Evolutionary conservation across 495 filamentous ascomycete species (phyloP).

Genomic region (Platismatia glauca): DNA sequence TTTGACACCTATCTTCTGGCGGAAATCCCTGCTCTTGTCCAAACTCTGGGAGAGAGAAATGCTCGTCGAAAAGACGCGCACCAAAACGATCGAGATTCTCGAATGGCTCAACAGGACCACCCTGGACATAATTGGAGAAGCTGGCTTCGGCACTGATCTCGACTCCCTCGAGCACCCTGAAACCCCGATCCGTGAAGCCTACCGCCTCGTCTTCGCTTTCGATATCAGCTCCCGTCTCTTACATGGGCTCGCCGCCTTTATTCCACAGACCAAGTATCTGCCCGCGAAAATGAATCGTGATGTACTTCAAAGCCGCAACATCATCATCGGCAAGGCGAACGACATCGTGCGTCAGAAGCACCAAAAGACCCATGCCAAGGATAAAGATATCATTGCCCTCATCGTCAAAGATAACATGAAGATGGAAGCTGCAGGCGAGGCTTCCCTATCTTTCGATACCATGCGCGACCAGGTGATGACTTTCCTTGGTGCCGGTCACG

Average conservation of each 20-base stretch:
- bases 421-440: slow-evolving; percentile 30
- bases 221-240: slow-evolving; percentile 33
- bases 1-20: slow-evolving; percentile 43
- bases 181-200: slow-evolving; percentile 36
- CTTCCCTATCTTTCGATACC: slow-evolving; percentile 33
- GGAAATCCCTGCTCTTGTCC: slow-evolving; percentile 38
- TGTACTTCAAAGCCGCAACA: slow-evolving; percentile 33
- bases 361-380: slow-evolving; percentile 27
- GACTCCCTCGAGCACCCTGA: slow-evolving; percentile 35
- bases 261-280: slow-evolving; percentile 34
- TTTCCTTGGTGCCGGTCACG: slow-evolving; percentile 27
- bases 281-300: slow-evolving; percentile 40
- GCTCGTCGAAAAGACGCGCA: slow-evolving; percentile 23
- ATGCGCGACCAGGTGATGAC: slow-evolving; percentile 44
- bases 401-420: slow-evolving; percentile 36
- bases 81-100: slow-evolving; percentile 33
- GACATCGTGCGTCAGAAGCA: slow-evolving; percentile 33
- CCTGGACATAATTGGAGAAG: slow-evolving; percentile 44
- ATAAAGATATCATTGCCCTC: slow-evolving; percentile 40
- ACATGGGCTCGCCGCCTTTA: slow-evolving; percentile 39
- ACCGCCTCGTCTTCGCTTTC: slow-evolving; percentile 38
- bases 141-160: slow-evolving; percentile 42
- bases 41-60: slow-evolving; percentile 36
- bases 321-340: slow-evolving; percentile 32
- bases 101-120: slow-evolving; percentile 43